Evolutionary conservation across 2,329 filamentous ascomycete genomes (phyloP).

Genomic region (Coleophoma cylindrospora): DNA sequence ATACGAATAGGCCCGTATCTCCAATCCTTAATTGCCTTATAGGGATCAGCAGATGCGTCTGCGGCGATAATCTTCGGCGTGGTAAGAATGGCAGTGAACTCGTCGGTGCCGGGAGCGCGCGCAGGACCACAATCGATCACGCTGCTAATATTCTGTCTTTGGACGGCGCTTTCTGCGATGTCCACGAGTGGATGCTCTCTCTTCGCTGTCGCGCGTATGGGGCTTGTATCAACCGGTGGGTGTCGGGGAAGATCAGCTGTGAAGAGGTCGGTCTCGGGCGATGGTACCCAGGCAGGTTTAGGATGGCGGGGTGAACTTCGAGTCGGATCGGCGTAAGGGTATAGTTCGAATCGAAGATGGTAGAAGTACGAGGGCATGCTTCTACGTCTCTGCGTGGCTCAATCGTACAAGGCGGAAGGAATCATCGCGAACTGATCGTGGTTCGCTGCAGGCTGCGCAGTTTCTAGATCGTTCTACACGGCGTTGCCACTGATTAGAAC

Average conservation of each 20-base stretch:
- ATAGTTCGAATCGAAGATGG: constrained; percentile 63
- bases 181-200: background rate
- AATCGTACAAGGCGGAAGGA: too few species aligned
- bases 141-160: background rate
- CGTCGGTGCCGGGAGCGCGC: constrained; percentile 9
- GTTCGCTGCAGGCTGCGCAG: background rate
- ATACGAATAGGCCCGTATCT: constrained; percentile 75
- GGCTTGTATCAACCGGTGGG: background rate
- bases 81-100: constrained; percentile 17
- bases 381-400: background rate
- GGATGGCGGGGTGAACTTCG: constrained; percentile 5
- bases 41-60: background rate
- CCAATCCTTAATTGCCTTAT: constrained; percentile 59
- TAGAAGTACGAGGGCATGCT: constrained; percentile 47
- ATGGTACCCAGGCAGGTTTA: constrained; percentile 43
- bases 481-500: too few species aligned
- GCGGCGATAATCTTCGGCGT: constrained; percentile 30
- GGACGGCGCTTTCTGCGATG: background rate
- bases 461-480: too few species aligned
- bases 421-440: too few species aligned
- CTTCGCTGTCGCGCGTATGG: constrained; percentile 3
- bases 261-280: constrained; percentile 39
- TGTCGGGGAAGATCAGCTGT: constrained; percentile 17
- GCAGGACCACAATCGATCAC: constrained; percentile 28
- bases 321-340: constrained; percentile 26